Conservation (phyloP, 345 rosid genomes). For the Heritiera fomes region DNA sequence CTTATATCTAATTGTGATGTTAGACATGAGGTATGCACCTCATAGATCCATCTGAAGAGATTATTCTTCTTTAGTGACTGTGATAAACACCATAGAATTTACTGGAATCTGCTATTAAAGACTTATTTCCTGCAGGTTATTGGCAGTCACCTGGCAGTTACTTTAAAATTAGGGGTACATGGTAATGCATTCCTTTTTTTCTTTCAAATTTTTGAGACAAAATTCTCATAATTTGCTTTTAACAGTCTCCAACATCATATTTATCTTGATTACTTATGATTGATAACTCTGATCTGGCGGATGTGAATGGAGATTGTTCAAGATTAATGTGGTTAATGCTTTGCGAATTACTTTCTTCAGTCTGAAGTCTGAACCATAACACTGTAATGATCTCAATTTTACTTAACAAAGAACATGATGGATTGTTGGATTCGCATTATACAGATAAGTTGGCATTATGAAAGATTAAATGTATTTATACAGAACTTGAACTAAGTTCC, state of each 20-base stretch:
- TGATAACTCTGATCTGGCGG: neutral
- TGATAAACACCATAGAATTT: neutral
- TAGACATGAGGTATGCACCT: neutral
- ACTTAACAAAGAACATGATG: too few species aligned
- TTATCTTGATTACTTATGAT: neutral
- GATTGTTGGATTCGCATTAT: too few species aligned
- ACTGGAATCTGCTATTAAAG: too few species aligned
- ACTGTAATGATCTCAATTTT: neutral
- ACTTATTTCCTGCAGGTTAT: neutral
- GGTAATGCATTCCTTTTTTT: neutral
- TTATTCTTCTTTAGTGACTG: conserved; percentile 1
- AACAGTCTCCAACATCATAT: neutral
- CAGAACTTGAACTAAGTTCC: too few species aligned
- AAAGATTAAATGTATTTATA: too few species aligned
- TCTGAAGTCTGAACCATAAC: neutral
- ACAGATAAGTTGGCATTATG: too few species aligned
- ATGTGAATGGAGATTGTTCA: neutral
- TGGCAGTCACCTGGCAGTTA: conserved; percentile 7
- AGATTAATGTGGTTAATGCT: neutral
- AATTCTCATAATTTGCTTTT: neutral
- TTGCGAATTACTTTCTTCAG: neutral
- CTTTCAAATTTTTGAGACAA: conserved; percentile 1
- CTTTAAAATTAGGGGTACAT: neutral
- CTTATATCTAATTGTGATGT: conserved; percentile 2
- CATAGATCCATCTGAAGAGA: neutral